Evolutionary conservation across 805 yeast species (phyloP).

Genomic region (Candida verbasci): DNA sequence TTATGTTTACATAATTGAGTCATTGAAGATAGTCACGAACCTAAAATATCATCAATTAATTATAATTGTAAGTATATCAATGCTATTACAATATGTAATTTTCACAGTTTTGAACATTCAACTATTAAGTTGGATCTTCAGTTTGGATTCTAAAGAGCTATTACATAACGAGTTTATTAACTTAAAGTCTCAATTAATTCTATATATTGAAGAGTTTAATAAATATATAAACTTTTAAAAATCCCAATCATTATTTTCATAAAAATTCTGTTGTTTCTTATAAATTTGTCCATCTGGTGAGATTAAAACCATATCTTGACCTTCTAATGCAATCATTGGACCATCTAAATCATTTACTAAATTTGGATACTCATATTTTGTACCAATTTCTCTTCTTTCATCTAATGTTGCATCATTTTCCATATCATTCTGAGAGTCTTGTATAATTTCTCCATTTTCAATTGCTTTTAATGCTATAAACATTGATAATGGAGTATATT

Average conservation of each 20-base stretch:
- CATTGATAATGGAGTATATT: constrained; percentile 73
- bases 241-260: constrained; percentile 8
- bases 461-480: constrained; percentile 88
- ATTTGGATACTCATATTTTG: constrained; percentile 74
- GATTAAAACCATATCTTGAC: constrained; percentile 30
- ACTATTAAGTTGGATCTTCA: constrained; percentile 12
- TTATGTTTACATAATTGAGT: constrained; percentile 61
- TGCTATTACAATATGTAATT: constrained; percentile 11
- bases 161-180: constrained; percentile 1
- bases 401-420: constrained; percentile 52
- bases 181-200: not conserved
- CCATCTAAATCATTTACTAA: constrained; percentile 71
- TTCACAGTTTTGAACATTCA: constrained; percentile 14
- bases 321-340: constrained; percentile 75
- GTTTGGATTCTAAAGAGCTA: constrained; percentile 1
- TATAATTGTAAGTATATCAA: constrained; percentile 13
- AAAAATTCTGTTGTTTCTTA: constrained; percentile 7
- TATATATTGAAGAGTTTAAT: not conserved
- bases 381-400: constrained; percentile 68
- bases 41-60: constrained; percentile 13
- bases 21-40: constrained; percentile 27
- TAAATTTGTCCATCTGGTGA: constrained; percentile 22
- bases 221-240: not conserved
- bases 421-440: constrained; percentile 8
- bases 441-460: constrained; percentile 32